Evolutionary conservation across 75 land plant species (phyloP).

Genomic region (Selaginella tamariscina): DNA sequence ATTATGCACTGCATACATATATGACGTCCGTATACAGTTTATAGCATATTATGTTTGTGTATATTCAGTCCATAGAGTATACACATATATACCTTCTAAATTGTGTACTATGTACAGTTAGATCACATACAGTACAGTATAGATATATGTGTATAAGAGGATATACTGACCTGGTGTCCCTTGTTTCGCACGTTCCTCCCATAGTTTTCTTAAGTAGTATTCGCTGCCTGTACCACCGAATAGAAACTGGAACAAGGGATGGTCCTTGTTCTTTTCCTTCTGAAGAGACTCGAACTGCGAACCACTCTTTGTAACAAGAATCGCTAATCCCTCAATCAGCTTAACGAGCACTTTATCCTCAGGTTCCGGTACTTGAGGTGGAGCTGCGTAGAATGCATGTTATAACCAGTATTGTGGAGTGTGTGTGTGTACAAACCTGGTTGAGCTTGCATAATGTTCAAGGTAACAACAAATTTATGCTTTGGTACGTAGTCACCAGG

Average conservation of each 20-base stretch:
- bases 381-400: too few relatives aligned
- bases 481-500: conserved; percentile 52
- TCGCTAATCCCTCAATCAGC: conserved; percentile 82
- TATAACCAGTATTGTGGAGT: too few relatives aligned
- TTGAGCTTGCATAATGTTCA: conserved; percentile 22
- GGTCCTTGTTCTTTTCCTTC: conserved; percentile 60
- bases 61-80: too few relatives aligned
- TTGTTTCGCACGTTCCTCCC: conserved; percentile 67
- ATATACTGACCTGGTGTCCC: conserved; percentile 28
- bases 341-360: conserved; percentile 52
- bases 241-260: conserved; percentile 74
- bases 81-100: too few relatives aligned
- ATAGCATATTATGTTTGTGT: too few relatives aligned
- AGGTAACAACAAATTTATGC: conserved; percentile 50
- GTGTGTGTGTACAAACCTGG: too few relatives aligned
- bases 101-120: too few relatives aligned
- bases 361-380: conserved; percentile 65
- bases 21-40: too few relatives aligned
- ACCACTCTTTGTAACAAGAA: conserved; percentile 75
- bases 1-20: too few relatives aligned
- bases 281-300: conserved; percentile 70
- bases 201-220: conserved; percentile 71
- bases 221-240: conserved; percentile 71
- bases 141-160: too few relatives aligned
- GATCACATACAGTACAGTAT: too few relatives aligned